Evolutionary conservation across 1,139 yeast genomes (phyloP), one percentile per base, ranked within the genome.

Genomic region (Geotrichum reessii): DNA sequence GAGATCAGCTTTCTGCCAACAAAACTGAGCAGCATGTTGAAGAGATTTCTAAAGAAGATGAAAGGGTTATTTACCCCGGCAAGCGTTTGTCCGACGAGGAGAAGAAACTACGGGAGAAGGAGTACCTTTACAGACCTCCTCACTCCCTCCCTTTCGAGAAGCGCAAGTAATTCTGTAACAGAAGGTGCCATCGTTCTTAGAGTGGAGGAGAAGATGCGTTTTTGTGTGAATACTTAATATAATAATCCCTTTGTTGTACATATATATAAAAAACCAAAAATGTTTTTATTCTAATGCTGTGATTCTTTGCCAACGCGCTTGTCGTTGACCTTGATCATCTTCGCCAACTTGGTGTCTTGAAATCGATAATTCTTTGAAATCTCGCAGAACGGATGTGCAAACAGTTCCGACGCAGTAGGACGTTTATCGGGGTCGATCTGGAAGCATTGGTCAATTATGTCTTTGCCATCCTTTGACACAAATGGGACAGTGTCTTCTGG

Each of bases 361-460:
- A 93, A 93, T 25, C 76, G 74, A 69, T 87, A 93, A 2, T 66
- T 63, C 0, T 75, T 67, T 57, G 79, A 79, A 3, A 72, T 74
- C 17, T 64, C 64, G 67, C 88, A 81, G 71, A 93, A 92, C 9
- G 78, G 77, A 70, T 92, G 88, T 5, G 74, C 67, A 54, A 86
- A 72, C 31, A 95, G 75, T 58, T 81, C 79, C 57, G 77, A 80
- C 0, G 98, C 98, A 0, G 98, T 93, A 0, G 99, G 99, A 64
- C 99, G 78, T 66, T 78, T 73, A 40, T 84, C 86, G 0, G 99
- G 93, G 66, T 93, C 87, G 42, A 85, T 83, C 8, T 83, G 83
- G 70, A 95, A 93, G 71, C 99, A 95, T 60, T 77, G 73, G 63
- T 84, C 84, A 60, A 95, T 75, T 61, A 93, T 93, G 50, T 80